Evolutionary conservation across 106 monocot species (phyloP).

Genomic region (Cymbidium sinense): DNA sequence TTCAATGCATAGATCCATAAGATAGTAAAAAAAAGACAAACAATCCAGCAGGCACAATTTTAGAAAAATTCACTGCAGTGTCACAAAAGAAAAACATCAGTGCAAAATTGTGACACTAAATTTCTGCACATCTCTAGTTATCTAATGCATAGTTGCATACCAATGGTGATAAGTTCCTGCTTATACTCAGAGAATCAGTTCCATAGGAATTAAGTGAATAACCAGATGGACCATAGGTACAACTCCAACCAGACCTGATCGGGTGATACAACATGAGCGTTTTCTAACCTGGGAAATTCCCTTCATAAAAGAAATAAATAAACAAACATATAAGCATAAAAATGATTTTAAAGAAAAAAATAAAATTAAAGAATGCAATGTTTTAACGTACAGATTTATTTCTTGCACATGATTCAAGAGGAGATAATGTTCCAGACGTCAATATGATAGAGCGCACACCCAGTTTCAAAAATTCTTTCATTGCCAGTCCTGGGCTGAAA

Average conservation of each 20-base stretch:
- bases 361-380: not conserved
- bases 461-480: conserved; percentile 73
- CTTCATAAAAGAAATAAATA: conserved; percentile 25
- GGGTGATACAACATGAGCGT: conserved; percentile 84
- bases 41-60: conserved; percentile 91
- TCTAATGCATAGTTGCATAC: conserved; percentile 52
- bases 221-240: conserved; percentile 83
- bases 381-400: conserved; percentile 65
- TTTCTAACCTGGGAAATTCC: conserved; percentile 95
- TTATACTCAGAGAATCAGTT: conserved; percentile 88
- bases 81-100: conserved; percentile 4
- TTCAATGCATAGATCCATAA: conserved; percentile 90
- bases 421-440: conserved; percentile 93
- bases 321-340: not conserved
- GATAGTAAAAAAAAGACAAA: conserved; percentile 94
- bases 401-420: conserved; percentile 90
- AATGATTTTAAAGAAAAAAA: not conserved
- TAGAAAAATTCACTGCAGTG: conserved; percentile 83
- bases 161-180: conserved; percentile 90
- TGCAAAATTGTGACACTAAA: not conserved
- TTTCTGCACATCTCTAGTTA: not conserved
- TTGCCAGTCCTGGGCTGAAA: conserved; percentile 94
- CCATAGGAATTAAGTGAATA: conserved; percentile 81
- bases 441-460: conserved; percentile 78
- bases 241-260: conserved; percentile 97